Conservation (phyloP, 495 filamentous ascomycete genomes). For the Hyaloscypha variabilis region DNA sequence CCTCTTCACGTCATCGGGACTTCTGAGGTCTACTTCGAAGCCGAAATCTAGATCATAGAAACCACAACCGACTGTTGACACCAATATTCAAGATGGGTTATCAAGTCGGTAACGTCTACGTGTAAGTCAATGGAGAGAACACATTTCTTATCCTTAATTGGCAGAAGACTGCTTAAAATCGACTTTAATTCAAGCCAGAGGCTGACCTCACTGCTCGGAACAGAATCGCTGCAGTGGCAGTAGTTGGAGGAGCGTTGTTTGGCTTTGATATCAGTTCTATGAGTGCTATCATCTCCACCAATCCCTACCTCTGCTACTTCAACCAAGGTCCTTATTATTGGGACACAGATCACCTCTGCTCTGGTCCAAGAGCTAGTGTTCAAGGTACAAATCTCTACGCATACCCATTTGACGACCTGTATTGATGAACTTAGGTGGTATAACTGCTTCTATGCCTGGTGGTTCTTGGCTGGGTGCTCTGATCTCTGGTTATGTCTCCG, state of each 20-base stretch:
- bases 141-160: neutral
- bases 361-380: slow-evolving; percentile 37
- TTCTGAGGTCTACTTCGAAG: slow-evolving; percentile 1
- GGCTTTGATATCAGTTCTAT: slow-evolving; percentile 85
- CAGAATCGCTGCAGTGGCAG: slow-evolving; percentile 69
- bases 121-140: slow-evolving; percentile 23
- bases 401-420: slow-evolving; percentile 29
- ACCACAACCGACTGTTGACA: slow-evolving; percentile 6
- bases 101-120: slow-evolving; percentile 69
- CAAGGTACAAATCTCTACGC: slow-evolving; percentile 16
- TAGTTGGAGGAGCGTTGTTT: slow-evolving; percentile 79
- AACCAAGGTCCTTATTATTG: slow-evolving; percentile 46
- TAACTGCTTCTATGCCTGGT: slow-evolving; percentile 72
- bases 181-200: neutral
- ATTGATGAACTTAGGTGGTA: slow-evolving; percentile 57
- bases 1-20: neutral
- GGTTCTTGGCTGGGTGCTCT: slow-evolving; percentile 77
- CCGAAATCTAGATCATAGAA: neutral
- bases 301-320: slow-evolving; percentile 67
- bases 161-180: neutral
- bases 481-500: slow-evolving; percentile 66
- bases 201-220: neutral
- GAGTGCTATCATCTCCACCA: slow-evolving; percentile 70
- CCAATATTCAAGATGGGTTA: slow-evolving; percentile 39
- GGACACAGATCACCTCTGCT: slow-evolving; percentile 37